Conservation (phyloP, 2,329 filamentous ascomycete species). For the Penicillium capsulatum region DNA sequence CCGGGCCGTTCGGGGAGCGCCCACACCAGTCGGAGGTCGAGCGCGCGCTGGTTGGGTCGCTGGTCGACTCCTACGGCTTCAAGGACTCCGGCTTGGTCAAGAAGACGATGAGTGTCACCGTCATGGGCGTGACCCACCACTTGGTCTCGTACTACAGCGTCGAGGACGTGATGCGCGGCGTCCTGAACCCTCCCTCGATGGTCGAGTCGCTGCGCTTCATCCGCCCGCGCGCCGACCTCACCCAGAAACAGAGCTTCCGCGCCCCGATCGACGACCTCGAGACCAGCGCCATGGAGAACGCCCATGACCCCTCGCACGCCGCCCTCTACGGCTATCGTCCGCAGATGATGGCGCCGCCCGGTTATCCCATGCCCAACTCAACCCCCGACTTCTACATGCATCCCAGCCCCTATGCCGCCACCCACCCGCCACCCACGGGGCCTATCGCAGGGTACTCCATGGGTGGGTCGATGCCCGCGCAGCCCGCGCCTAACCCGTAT, state of each 20-base stretch:
- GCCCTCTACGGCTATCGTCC: slow-evolving; percentile 41
- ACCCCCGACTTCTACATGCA: slow-evolving; percentile 39
- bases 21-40: slow-evolving; percentile 46
- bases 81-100: slow-evolving; percentile 79
- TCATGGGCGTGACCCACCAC: slow-evolving; percentile 72
- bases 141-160: slow-evolving; percentile 85
- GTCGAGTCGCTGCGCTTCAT: slow-evolving; percentile 51
- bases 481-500: slow-evolving; percentile 37
- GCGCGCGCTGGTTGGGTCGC: slow-evolving; percentile 68
- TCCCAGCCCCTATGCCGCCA: slow-evolving; percentile 29
- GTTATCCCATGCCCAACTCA: slow-evolving; percentile 34
- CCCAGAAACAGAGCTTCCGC: slow-evolving; percentile 63
- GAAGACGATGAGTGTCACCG: slow-evolving; percentile 82
- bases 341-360: slow-evolving; percentile 33
- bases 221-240: slow-evolving; percentile 55
- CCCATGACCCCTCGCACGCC: slow-evolving; percentile 37
- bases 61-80: slow-evolving; percentile 87
- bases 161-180: slow-evolving; percentile 66
- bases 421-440: slow-evolving; percentile 33
- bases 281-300: slow-evolving; percentile 36
- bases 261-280: slow-evolving; percentile 61
- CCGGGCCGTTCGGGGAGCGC: slow-evolving; percentile 35
- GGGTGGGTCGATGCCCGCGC: slow-evolving; percentile 30
- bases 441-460: slow-evolving; percentile 36
- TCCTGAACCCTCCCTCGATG: slow-evolving; percentile 56